Base-by-base conservation (phyloP, 1,139 yeast genomes). In the Zygoascus sp. region DNA sequence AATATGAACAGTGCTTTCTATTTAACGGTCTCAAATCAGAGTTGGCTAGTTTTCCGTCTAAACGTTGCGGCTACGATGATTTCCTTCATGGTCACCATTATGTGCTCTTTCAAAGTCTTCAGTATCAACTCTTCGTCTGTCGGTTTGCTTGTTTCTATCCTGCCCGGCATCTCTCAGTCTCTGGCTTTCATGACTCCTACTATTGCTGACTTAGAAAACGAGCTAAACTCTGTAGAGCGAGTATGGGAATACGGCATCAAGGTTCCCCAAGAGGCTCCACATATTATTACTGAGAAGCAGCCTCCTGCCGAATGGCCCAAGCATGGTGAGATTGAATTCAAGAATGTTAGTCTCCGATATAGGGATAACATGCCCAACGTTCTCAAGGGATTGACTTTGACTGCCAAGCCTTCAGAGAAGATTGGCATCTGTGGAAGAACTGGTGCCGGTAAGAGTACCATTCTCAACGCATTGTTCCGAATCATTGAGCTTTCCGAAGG, bases 141-240 rank as follows among this genome's bases (percentile, higher is more conserved):
- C 3, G 94, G 94, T 61, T 73, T 84, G 53, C 69, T 84, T 48
- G 64, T 84, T 13, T 37, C 47, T 8, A 39, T 49, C 2, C 32
- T 51, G 23, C 49, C 59, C 67, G 50, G 63, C 69, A 42, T 71
- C 36, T 41, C 50, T 23, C 50, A 51, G 32, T 44, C 44, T 34
- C 32, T 61, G 47, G 52, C 60, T 4, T 58, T 55, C 65, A 63
- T 61, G 54, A 65, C 58, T 42, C 52, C 78, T 59, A 61, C 70
- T 59, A n/a, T 65, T 57, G 83, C 94, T 1, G 81, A 79, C 61
- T 74, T 82, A 32, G 95, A 86, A 60, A 85, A 83, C 64, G 83
- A 81, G 57, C 75, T 86, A 84, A 84, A 83, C 58, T 80, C 90
- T 9, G 88, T 80, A 8, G 95, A 86, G 66, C 75, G 96, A 61